phyloP scores from a whole-genome alignment of 768 basidiomycete genomes.

The Kwoniella sp. region DNA sequence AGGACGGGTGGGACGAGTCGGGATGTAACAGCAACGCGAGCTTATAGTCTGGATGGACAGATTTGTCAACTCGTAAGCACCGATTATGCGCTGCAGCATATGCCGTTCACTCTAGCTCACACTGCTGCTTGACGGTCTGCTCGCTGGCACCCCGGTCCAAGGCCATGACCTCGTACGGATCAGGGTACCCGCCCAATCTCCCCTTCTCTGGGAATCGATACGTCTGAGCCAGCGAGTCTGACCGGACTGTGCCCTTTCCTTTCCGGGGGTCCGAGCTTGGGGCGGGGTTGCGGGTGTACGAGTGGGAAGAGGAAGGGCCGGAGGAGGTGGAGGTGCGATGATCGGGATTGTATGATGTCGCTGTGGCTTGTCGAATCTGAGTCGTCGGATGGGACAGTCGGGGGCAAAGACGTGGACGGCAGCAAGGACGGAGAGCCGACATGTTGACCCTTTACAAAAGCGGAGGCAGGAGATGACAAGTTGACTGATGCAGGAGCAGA shows the following conservation, averaged over 20 bases:
- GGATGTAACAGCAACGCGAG: slow-evolving; percentile 48
- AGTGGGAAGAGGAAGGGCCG: neutral
- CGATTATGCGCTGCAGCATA: neutral
- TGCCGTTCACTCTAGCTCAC: slow-evolving; percentile 20
- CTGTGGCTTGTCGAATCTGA: neutral
- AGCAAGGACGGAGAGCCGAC: slow-evolving; percentile 1
- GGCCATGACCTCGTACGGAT: slow-evolving; percentile 46
- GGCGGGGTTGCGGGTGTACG: neutral
- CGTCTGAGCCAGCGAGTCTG: neutral
- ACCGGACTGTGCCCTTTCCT: slow-evolving; percentile 17
- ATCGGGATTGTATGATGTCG: slow-evolving; percentile 2
- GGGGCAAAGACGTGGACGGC: neutral
- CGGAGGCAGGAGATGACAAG: no score
- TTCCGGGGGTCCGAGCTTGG: neutral
- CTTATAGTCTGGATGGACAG: slow-evolving; percentile 42
- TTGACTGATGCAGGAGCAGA: no score
- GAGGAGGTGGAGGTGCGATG: neutral
- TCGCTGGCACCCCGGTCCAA: slow-evolving; percentile 32
- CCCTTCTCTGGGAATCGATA: slow-evolving; percentile 37
- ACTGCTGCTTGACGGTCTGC: slow-evolving; percentile 39
- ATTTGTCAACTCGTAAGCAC: neutral
- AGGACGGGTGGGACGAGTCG: slow-evolving; percentile 44
- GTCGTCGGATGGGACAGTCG: no score
- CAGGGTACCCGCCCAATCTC: slow-evolving; percentile 27
- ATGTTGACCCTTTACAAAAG: no score